Base-by-base conservation (phyloP, 1,284 basidiomycete genomes). In the Crepidotus sp. region DNA sequence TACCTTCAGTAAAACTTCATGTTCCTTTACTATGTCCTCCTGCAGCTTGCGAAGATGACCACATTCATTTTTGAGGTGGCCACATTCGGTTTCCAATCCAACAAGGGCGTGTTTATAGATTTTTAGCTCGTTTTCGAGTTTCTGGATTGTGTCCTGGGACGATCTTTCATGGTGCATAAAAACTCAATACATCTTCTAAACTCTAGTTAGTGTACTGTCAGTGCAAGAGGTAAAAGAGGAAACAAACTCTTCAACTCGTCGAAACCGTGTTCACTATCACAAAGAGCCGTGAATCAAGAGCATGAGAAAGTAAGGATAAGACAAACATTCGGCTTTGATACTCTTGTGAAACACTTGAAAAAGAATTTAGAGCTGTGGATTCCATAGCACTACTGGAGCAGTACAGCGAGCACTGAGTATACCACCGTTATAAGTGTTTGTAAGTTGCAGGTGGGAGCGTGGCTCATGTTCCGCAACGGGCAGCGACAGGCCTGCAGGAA, bases 101-200 rank as follows among this genome's bases (percentile, higher is more conserved):
- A 55, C 58, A 50, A 64, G 68, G 8, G 67, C 68, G 14, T 59
- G 59, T 52, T 70, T 67, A 48, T 69, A 68, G 15, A 65, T 64
- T 18, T 48, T 57, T 38, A 70, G 49, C 19, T 70, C 65, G 14
- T 47, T 58, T 46, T 68, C 58, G 6, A 71, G 58, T 34, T 60
- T 55, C 37, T 57, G 58, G 22, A 70, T 63, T 14, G 50, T 61
- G 19, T 65, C 61, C 25, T 52, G 53, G 40, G 46, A 51, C 7
- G 51, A 38, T 14, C 51, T 46, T 45, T 66, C 60, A 36, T 54
- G 58, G 19, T 26, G 50, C 41, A 63, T 46, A 29, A 65, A n/a
- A 49, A 34, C 45, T 53, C 22, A 52, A 48, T 30, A 66, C 55
- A 42, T 65, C 61, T 31, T 50, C 65, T 67, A 33, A 18, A 18